phyloP scores from a whole-genome alignment of 352 stramenopile species.

The Pythium brassicae region DNA sequence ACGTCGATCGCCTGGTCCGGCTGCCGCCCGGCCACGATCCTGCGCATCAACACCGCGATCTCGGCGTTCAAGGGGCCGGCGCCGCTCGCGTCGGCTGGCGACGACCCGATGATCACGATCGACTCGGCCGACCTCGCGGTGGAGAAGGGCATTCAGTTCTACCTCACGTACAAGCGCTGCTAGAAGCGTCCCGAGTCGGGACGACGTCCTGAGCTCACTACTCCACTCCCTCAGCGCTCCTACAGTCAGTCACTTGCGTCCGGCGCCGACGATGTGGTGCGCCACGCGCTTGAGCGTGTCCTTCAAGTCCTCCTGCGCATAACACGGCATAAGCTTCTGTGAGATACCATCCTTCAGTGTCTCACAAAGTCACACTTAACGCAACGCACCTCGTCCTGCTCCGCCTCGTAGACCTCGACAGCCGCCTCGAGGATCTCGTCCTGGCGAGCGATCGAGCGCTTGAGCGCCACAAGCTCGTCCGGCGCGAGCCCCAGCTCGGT shows the following conservation, averaged over 20 bases:
- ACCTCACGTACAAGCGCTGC: constrained; percentile 21
- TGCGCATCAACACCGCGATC: constrained; percentile 29
- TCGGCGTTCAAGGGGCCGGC: constrained; percentile 14
- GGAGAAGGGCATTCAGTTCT: constrained; percentile 22
- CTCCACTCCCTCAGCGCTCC: neutral
- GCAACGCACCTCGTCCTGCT: constrained; percentile 36
- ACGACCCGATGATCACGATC: constrained; percentile 18
- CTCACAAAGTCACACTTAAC: neutral
- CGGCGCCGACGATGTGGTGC: constrained; percentile 18
- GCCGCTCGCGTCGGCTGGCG: neutral
- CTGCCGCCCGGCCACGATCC: constrained; percentile 19
- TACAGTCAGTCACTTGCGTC: neutral
- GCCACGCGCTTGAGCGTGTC: constrained; percentile 46
- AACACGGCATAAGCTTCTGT: neutral
- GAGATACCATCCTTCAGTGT: neutral
- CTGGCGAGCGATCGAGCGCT: constrained; percentile 31
- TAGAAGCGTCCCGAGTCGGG: neutral
- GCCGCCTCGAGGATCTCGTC: constrained; percentile 38
- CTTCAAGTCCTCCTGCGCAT: constrained; percentile 36
- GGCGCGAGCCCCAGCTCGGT: constrained; percentile 25
- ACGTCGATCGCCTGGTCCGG: constrained; percentile 22
- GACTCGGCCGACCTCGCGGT: constrained; percentile 27
- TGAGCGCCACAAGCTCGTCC: constrained; percentile 27
- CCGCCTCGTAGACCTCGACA: constrained; percentile 29
- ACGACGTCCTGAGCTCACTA: no score